A percentile compares a stretch with the other conserved stretches of the same genome.
These are phyloP conservation scores for Lactarius sanguifluus DNA, from an alignment of 768 basidiomycete species.

Conservation along the genomic window DNA sequence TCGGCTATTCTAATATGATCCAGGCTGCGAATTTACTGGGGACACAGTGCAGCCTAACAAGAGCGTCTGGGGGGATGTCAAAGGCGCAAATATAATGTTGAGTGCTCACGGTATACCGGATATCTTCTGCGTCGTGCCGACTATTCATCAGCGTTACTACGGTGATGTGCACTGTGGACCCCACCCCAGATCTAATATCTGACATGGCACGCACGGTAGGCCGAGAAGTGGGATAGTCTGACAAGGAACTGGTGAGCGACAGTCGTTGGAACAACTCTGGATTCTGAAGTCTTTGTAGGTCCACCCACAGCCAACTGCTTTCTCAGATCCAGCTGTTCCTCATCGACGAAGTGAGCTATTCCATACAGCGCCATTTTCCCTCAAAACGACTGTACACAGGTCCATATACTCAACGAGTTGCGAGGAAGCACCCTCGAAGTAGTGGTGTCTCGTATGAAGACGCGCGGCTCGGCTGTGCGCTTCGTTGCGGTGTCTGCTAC, in stretches of 20 bases:
- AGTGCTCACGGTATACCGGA: constrained; percentile 30
- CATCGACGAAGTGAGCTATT: constrained; percentile 74
- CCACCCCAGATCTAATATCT: constrained; percentile 4
- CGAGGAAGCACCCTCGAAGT: constrained; percentile 94
- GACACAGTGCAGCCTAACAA: constrained; percentile 73
- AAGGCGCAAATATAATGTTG: constrained; percentile 76
- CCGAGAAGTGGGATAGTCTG: constrained; percentile 95
- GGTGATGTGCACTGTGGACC: constrained; percentile 40
- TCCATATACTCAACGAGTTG: constrained; percentile 88
- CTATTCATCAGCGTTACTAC: constrained; percentile 63
- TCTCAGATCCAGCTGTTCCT: constrained; percentile 77
- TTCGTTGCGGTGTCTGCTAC: constrained; percentile 93
- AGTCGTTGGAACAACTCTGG: constrained; percentile 5
- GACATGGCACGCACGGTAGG: constrained; percentile 43
- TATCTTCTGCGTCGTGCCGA: neutral
- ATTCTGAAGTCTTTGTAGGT: constrained; percentile 41
- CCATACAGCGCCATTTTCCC: neutral
- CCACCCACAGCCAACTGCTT: constrained; percentile 62
- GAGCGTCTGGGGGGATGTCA: constrained; percentile 71
- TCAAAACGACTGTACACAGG: constrained; percentile 45
- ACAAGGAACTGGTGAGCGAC: constrained; percentile 76
- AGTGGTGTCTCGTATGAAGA: constrained; percentile 90
- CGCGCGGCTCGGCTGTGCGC: constrained; percentile 64
- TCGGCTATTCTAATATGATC: constrained; percentile 7
- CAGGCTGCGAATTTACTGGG: constrained; percentile 90